Base-by-base conservation (phyloP, 495 filamentous ascomycete species). In the Podospora pseudopauciseta region DNA sequence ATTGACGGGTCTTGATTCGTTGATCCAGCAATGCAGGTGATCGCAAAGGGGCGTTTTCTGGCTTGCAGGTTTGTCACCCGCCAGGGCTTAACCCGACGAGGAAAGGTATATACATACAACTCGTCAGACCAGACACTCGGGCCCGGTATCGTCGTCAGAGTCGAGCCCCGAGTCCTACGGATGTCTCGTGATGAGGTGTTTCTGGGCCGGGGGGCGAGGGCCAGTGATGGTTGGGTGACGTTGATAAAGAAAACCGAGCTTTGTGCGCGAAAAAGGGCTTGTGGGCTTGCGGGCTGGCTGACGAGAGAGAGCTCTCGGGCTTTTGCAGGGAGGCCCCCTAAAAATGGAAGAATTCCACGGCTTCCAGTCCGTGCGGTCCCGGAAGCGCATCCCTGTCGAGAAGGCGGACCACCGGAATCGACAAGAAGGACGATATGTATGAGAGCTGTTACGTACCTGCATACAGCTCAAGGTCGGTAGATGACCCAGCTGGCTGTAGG, bases 281-380 rank as follows among this genome's bases (percentile, higher is more conserved):
- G 16, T 57, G 54, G 54, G 56, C 7, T 23, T 7, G 59, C 20
- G 27, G 19, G 16, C 4, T 23, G 27, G 58, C 59, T 61, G 59
- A 61, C 19, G 11, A 61, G 4, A 28, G 23, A 61, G 20, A 28
- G 23, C 30, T 16, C 16, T 30, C 30, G 59, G 26, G 30, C 59
- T 26, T 28, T 28, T 61, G 23, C 16, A 61, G 30, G 27, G 30
- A n/a, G 30, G 61, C 19, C 16, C 19, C n/a, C 28, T 63, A 67
- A 60, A 39, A 60, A 67, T 65, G 27, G 27, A 63, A 39, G 61
- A 32, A 28, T 63, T 63, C 64, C 18, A 68, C 13, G 16, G 68
- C 69, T 70, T 71, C 69, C 2, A 68, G 63, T 65, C 65, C 56
- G 69, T 65, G 65, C 60, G 60, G 27, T 15, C 55, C 68, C 34